Conservation (phyloP, 2,329 filamentous ascomycete species). For the Stagonosporopsis tanaceti region DNA sequence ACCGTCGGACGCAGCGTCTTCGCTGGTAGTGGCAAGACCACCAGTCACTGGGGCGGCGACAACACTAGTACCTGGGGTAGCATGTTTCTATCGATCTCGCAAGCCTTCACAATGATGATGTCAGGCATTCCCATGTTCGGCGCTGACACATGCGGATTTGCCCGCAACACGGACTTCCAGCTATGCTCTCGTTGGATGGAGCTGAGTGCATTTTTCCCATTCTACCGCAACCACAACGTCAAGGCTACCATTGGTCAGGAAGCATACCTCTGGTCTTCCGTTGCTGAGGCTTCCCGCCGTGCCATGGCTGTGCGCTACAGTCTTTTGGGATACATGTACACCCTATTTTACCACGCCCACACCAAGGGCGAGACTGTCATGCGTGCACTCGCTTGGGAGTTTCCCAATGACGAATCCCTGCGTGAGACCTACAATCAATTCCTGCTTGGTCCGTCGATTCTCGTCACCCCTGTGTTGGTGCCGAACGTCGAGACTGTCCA, state of each 20-base stretch:
- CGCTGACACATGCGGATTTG: slow-evolving; percentile 67
- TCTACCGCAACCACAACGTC: slow-evolving; percentile 77
- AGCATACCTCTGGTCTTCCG: slow-evolving; percentile 72
- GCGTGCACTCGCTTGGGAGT: slow-evolving; percentile 75
- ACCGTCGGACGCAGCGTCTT: slow-evolving; percentile 23
- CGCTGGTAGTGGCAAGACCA: slow-evolving; percentile 23
- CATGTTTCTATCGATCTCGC: slow-evolving; percentile 77
- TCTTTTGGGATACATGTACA: slow-evolving; percentile 77
- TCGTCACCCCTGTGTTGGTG: slow-evolving; percentile 71
- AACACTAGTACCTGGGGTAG: slow-evolving; percentile 73
- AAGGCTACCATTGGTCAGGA: slow-evolving; percentile 69
- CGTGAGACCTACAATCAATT: slow-evolving; percentile 71
- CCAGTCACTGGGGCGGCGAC: slow-evolving; percentile 69
- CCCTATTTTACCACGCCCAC: slow-evolving; percentile 70
- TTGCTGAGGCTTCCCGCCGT: slow-evolving; percentile 65
- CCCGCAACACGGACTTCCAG: slow-evolving; percentile 69
- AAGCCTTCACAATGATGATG: slow-evolving; percentile 74
- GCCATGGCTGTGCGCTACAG: slow-evolving; percentile 74
- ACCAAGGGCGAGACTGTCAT: slow-evolving; percentile 72
- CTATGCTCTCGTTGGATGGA: slow-evolving; percentile 78
- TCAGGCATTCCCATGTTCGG: slow-evolving; percentile 79
- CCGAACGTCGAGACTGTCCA: slow-evolving; percentile 66
- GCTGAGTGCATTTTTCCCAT: slow-evolving; percentile 75
- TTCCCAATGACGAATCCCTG: slow-evolving; percentile 71
- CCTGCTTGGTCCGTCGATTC: slow-evolving; percentile 68